phyloP scores from a whole-genome alignment of 2,329 filamentous ascomycete genomes.

The Clonostachys solani region DNA sequence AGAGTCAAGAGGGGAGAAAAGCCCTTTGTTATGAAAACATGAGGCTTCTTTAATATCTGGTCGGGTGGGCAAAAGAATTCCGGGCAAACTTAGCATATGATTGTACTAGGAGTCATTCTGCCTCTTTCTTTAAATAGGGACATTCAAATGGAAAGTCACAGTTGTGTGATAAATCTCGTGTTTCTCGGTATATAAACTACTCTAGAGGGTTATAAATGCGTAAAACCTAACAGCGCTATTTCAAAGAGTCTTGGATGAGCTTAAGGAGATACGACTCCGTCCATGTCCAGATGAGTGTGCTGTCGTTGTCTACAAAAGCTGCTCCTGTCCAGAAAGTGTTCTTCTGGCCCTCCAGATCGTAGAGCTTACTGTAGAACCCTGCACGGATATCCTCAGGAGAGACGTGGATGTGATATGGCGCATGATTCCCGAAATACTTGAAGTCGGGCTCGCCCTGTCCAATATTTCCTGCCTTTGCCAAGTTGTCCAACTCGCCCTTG shows the following conservation, averaged over 20 bases:
- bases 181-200: too few species aligned
- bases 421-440: constrained; percentile 21
- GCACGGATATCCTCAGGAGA: constrained; percentile 21
- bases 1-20: constrained; percentile 4
- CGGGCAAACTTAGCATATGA: too few species aligned
- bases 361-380: constrained; percentile 34
- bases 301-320: not conserved
- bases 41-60: too few species aligned
- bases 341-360: constrained; percentile 35
- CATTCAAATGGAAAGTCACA: too few species aligned
- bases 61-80: too few species aligned
- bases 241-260: not conserved
- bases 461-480: not conserved
- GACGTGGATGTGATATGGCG: constrained; percentile 10
- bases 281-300: not conserved
- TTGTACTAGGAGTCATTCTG: too few species aligned
- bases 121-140: too few species aligned
- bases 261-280: not conserved
- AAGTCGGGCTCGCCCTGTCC: not conserved
- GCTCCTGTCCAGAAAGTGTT: constrained; percentile 39
- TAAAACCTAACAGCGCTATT: too few species aligned
- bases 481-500: not conserved
- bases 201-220: too few species aligned
- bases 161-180: too few species aligned
- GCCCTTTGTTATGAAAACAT: too few species aligned